A percentile compares a stretch with the other conserved stretches of the same genome.
Conservation (phyloP, 495 filamentous ascomycete species). For the Staphylotrichum tortipilum region DNA sequence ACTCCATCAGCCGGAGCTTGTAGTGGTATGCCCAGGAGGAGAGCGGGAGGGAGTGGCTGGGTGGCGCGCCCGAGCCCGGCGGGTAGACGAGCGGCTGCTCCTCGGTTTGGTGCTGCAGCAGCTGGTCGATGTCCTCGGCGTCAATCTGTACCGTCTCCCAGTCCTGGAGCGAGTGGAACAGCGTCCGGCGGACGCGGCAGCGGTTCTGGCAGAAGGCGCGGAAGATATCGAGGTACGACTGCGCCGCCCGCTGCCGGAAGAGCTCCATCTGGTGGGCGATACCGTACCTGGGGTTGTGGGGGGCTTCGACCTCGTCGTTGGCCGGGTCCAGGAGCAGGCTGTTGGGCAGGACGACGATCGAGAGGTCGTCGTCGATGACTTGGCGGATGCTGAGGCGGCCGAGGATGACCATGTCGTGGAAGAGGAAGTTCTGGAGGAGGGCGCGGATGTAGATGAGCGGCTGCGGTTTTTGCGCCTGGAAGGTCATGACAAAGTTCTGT, state of each 20-base stretch:
- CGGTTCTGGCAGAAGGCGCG: constrained; percentile 81
- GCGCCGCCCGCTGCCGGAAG: constrained; percentile 64
- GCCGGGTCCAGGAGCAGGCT: constrained; percentile 60
- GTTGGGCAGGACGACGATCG: constrained; percentile 63
- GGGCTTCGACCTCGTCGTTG: constrained; percentile 67
- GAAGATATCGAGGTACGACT: constrained; percentile 76
- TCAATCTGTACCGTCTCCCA: constrained; percentile 83
- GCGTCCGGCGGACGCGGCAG: constrained; percentile 71
- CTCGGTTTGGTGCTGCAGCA: constrained; percentile 53
- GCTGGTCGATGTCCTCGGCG: constrained; percentile 68
- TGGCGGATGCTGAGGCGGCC: constrained; percentile 60
- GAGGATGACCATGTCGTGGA: constrained; percentile 57
- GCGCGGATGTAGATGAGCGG: constrained; percentile 78
- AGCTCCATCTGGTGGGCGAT: constrained; percentile 69
- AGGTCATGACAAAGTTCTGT: constrained; percentile 59
- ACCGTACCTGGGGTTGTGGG: constrained; percentile 66
- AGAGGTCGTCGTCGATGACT: constrained; percentile 71
- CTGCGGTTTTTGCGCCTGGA: constrained; percentile 70
- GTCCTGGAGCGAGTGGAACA: constrained; percentile 71
- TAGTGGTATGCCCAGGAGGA: constrained; percentile 84
- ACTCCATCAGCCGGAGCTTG: constrained; percentile 78
- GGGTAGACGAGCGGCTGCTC: constrained; percentile 48
- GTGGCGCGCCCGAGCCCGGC: constrained; percentile 14
- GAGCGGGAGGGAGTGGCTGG: constrained; percentile 54
- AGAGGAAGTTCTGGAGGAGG: constrained; percentile 67